Conservation (phyloP, 108 stramenopile species). For the Schizochytrium sp. region DNA sequence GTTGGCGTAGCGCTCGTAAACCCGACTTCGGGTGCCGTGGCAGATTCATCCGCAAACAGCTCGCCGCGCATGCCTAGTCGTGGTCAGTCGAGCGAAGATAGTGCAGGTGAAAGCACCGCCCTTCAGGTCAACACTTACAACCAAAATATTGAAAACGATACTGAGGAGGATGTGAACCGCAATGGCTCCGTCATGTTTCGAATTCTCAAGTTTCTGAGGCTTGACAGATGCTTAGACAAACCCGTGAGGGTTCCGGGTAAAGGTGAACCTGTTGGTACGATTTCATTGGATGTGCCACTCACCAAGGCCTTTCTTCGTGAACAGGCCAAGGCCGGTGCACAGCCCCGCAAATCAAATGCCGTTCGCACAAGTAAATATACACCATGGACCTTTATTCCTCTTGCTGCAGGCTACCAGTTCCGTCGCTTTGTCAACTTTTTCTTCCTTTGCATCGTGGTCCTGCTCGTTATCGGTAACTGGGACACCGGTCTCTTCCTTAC, state of each 20-base stretch:
- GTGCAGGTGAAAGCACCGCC: too few relatives aligned
- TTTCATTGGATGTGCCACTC: conserved; percentile 25
- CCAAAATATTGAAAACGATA: background rate
- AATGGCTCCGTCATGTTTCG: background rate
- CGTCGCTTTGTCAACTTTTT: conserved; percentile 88
- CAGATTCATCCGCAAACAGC: too few relatives aligned
- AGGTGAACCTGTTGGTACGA: conserved; percentile 8
- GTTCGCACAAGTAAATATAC: conserved; percentile 68
- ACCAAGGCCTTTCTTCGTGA: conserved; percentile 23
- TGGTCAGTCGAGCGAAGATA: too few relatives aligned
- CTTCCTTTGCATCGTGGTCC: conserved; percentile 89
- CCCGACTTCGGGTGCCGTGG: too few relatives aligned
- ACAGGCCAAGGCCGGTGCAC: background rate
- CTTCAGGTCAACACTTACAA: too few relatives aligned
- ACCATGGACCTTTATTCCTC: conserved; percentile 70
- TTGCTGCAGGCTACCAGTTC: conserved; percentile 67
- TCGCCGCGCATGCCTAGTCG: too few relatives aligned
- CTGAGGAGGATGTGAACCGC: conserved; percentile 8
- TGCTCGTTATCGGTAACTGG: conserved; percentile 93
- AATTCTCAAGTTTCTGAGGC: conserved; percentile 30
- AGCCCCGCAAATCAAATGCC: conserved; percentile 9
- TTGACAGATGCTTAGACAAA: background rate
- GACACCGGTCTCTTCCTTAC: conserved; percentile 80
- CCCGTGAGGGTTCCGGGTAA: conserved; percentile 1
- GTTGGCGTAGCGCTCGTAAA: too few relatives aligned